Base-by-base conservation (phyloP, 2,329 filamentous ascomycete genomes). In the Nemania abortiva region DNA sequence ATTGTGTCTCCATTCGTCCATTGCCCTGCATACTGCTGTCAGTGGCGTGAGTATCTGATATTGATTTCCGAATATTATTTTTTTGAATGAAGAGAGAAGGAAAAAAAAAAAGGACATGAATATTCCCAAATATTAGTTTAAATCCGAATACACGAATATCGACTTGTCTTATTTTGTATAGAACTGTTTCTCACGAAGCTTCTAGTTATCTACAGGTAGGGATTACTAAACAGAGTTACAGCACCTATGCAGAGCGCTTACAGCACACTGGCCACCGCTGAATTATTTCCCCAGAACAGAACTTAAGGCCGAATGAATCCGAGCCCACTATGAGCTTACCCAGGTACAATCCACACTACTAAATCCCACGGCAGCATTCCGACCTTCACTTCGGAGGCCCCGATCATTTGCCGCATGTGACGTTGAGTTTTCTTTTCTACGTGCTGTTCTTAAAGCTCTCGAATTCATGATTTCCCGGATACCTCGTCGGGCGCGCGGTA, bases 341-440 rank as follows among this genome's bases (percentile, higher is more conserved):
- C 42, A 57, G 7, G 18, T 42, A 57, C 20, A 27, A 27, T 27
- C 34, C n/a, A 55, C 39, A 24, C 24, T 47, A 34, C 39, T 18
- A 50, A 50, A 57, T 24, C 20, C 37, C 56, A 62, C 63, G 55
- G 69, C 55, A 39, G 31, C 42, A 4, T 42, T 70, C 69, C 66
- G 69, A 71, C 27, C 47, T 15, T 34, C 24, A 11, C 59, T 47
- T 65, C 66, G 69, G 66, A 69, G 4, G 52, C 63, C 60, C 69
- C 66, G 65, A 68, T 22, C 56, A 52, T 62, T 57, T 37, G 53
- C 60, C 55, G 34, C 54, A 20, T 45, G 56, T 65, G 60, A 65
- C 52, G 52, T 58, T 53, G 2, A 24, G 42, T 47, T 39, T 42
- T 50, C 13, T 54, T 29, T 49, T 2, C 47, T 49, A 47, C 42